Evolutionary conservation across 768 basidiomycete species (phyloP), one percentile per base, ranked within the genome.

Genomic region (Stropharia rugosoannulata): DNA sequence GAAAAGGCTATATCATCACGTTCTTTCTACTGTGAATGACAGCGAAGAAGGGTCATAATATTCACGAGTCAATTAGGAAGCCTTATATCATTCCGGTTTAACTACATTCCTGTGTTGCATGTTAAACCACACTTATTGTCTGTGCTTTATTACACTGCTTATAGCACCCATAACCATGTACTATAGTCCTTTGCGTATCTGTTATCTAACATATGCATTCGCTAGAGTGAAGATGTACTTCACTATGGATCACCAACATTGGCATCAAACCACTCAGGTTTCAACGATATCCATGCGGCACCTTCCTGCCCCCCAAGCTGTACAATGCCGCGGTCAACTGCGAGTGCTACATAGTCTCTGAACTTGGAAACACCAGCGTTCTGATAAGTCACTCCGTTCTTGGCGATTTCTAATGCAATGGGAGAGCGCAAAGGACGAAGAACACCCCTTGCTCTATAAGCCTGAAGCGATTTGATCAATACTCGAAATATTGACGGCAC

Each of bases 321-420:
- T 50, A 81, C 59, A 29, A 82, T 67, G 19, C 69, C 73, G 12
- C 59, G 66, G 54, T 73, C 64, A 38, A 68, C 66, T 11, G 81
- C 81, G 51, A 73, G 56, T 8, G 57, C 59, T 11, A 69, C 49
- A 58, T 82, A 83, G 40, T 76, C 71, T 15, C 66, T 66, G 58
- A 82, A 80, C 22, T 63, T 73, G 5, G 69, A 27, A 4, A 74
- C 76, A 1, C 77, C 75, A 9, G 75, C 79, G 35, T 63, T 63
- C 61, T 64, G 60, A 50, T 80, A 81, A 2, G 73, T 64, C 10
- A 1, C 40, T 29, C 58, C 61, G 49, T 63, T 67, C 35, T 62
- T 57, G 12, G 64, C 57, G 10, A 84, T 58, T 29, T 65, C 60
- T 25, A 64, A 37, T 9, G 71, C 75, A 9, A 83, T 54, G 1